Evolutionary conservation across 805 yeast genomes (phyloP).

Genomic region (Candida palmyrensis): DNA sequence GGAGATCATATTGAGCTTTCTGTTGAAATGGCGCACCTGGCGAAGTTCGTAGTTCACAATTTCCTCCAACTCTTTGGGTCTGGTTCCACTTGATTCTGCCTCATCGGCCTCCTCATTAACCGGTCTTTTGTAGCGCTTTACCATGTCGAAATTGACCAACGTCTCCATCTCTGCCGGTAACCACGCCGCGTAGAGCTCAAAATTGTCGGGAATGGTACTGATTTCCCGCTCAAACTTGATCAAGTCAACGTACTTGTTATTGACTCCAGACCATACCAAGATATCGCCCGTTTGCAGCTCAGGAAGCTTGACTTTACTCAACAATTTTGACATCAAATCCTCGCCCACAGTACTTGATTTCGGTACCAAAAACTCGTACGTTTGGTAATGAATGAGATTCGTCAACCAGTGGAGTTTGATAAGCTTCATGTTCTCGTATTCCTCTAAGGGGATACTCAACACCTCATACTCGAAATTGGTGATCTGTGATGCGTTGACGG

Average conservation of each 20-base stretch:
- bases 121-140: slow-evolving; percentile 15
- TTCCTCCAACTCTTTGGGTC: slow-evolving; percentile 29
- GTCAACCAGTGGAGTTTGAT: slow-evolving; percentile 69
- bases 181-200: slow-evolving; percentile 36
- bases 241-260: slow-evolving; percentile 33
- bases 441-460: slow-evolving; percentile 66
- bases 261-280: slow-evolving; percentile 53
- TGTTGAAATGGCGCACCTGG: slow-evolving; percentile 18
- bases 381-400: slow-evolving; percentile 62
- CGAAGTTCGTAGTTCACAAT: slow-evolving; percentile 10
- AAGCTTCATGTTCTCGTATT: slow-evolving; percentile 69
- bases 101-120: not conserved
- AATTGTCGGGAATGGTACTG: slow-evolving; percentile 27
- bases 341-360: slow-evolving; percentile 51
- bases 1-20: slow-evolving; percentile 44
- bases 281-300: slow-evolving; percentile 42
- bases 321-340: slow-evolving; percentile 50
- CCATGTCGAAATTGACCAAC: slow-evolving; percentile 30
- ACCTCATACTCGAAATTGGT: slow-evolving; percentile 65
- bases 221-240: slow-evolving; percentile 31
- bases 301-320: slow-evolving; percentile 48
- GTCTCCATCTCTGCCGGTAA: slow-evolving; percentile 40
- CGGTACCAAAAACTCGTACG: slow-evolving; percentile 66
- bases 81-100: not conserved
- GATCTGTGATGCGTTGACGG: slow-evolving; percentile 40